phyloP scores from a whole-genome alignment of 1,139 yeast species.

The Candida frijolesensis region DNA sequence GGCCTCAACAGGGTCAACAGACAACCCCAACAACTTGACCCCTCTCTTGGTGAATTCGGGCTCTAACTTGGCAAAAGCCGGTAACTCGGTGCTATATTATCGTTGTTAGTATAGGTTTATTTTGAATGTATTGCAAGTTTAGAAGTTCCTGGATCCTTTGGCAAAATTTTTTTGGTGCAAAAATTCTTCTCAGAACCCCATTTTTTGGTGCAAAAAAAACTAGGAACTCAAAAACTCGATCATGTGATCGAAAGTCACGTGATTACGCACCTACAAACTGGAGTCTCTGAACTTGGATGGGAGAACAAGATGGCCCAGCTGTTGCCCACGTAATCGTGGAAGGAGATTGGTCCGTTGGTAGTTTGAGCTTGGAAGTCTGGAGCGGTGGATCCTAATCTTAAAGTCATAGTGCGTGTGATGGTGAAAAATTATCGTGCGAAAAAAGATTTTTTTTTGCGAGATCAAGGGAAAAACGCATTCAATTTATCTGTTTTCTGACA shows the following conservation, averaged over 20 bases:
- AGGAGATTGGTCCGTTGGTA: slow-evolving; percentile 71
- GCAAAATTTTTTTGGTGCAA: too few relatives aligned
- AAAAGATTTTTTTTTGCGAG: too few relatives aligned
- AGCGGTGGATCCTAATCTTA: slow-evolving; percentile 67
- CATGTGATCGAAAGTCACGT: not conserved
- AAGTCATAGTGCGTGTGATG: slow-evolving; percentile 11
- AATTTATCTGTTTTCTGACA: too few relatives aligned
- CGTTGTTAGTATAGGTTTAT: not conserved
- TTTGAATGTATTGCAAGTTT: too few relatives aligned
- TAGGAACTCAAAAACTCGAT: too few relatives aligned
- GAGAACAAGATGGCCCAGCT: slow-evolving; percentile 81
- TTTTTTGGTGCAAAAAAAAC: too few relatives aligned
- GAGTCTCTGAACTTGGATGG: slow-evolving; percentile 81
- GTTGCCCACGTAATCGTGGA: slow-evolving; percentile 76
- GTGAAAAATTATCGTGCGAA: not conserved
- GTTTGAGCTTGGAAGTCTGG: slow-evolving; percentile 79
- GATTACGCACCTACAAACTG: slow-evolving; percentile 54
- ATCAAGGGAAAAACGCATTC: too few relatives aligned
- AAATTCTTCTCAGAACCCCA: too few relatives aligned
- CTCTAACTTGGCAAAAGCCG: slow-evolving; percentile 82
- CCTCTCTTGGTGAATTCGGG: slow-evolving; percentile 79
- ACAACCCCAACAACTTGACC: slow-evolving; percentile 76
- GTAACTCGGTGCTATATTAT: slow-evolving; percentile 62
- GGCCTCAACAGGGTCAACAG: slow-evolving; percentile 70
- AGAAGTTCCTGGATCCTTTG: too few relatives aligned